Percentiles rank a stretch among this genome's conserved stretches.
Evolutionary conservation across 805 yeast genomes (phyloP).

Genomic region (Metschnikowia reukaufii): DNA sequence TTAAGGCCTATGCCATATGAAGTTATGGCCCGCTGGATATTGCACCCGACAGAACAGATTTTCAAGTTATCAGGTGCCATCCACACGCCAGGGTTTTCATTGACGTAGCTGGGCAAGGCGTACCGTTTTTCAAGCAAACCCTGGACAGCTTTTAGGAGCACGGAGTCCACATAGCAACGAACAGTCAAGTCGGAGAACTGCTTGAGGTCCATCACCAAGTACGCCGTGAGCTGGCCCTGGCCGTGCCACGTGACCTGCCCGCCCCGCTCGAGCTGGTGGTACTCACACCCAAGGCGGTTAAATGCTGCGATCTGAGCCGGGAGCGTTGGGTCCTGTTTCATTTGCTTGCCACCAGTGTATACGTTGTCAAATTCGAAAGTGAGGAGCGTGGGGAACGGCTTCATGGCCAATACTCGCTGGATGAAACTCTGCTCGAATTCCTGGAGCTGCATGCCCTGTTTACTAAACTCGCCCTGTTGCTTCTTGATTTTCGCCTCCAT

Average conservation of each 20-base stretch:
- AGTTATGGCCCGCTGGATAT: conserved; percentile 78
- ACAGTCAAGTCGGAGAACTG: conserved; percentile 57
- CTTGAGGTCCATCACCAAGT: conserved; percentile 66
- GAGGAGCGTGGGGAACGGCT: conserved; percentile 66
- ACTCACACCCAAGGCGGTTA: conserved; percentile 50
- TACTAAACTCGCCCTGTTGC: conserved; percentile 38
- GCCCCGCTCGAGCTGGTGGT: conserved; percentile 82
- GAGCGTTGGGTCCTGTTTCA: conserved; percentile 50
- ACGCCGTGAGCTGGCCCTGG: conserved; percentile 88
- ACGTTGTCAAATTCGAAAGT: conserved; percentile 86
- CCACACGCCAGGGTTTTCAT: conserved; percentile 91
- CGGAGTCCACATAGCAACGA: conserved; percentile 60
- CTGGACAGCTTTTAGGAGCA: conserved; percentile 59
- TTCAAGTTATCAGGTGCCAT: conserved; percentile 48
- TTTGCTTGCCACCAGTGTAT: conserved; percentile 89
- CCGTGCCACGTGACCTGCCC: conserved; percentile 98
- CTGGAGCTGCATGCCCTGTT: conserved; percentile 42
- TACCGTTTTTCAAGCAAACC: conserved; percentile 40
- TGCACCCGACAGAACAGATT: conserved; percentile 88
- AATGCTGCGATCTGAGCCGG: conserved; percentile 26
- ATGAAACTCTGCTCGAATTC: conserved; percentile 49
- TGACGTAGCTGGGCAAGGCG: conserved; percentile 49
- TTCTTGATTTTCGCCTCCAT: conserved; percentile 48
- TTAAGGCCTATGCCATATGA: conserved; percentile 90
- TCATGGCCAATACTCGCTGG: conserved; percentile 39